Evolutionary conservation across 192 early-diverging fungal species (phyloP).

Genomic region (Gamsiella multidivaricata): DNA sequence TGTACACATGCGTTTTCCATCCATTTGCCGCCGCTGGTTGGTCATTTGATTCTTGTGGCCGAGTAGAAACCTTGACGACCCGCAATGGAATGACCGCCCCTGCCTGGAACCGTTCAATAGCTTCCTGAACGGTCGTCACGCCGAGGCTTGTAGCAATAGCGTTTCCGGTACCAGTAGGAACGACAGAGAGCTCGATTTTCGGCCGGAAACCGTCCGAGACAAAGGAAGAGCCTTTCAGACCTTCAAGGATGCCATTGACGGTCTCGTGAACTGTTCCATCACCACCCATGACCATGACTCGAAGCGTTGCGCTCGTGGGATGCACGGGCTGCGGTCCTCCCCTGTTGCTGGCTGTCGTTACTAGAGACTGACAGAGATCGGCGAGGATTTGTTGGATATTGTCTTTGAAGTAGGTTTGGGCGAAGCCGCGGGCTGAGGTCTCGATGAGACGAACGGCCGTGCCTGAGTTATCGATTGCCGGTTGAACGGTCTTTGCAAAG

Average conservation of each 20-base stretch:
- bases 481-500: constrained; percentile 35
- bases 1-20: constrained; percentile 44
- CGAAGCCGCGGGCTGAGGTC: constrained; percentile 19
- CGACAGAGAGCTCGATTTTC: constrained; percentile 42
- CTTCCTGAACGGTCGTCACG: constrained; percentile 42
- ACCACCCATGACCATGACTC: constrained; percentile 58
- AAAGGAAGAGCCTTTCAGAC: background rate
- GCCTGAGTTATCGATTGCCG: constrained; percentile 35
- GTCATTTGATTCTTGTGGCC: constrained; percentile 11
- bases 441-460: constrained; percentile 16
- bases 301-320: background rate
- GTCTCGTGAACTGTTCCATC: constrained; percentile 64
- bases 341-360: background rate
- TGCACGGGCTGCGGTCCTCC: background rate
- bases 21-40: background rate
- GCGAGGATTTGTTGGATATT: constrained; percentile 19
- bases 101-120: constrained; percentile 42
- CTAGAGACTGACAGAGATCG: constrained; percentile 13
- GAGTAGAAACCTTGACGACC: constrained; percentile 47
- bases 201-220: background rate
- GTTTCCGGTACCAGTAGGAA: constrained; percentile 62
- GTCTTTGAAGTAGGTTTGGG: constrained; percentile 23
- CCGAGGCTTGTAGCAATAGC: constrained; percentile 57
- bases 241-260: constrained; percentile 56
- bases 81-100: constrained; percentile 32